Evolutionary conservation across 1,284 basidiomycete genomes (phyloP).

Genomic region (Cerioporus squamosus): DNA sequence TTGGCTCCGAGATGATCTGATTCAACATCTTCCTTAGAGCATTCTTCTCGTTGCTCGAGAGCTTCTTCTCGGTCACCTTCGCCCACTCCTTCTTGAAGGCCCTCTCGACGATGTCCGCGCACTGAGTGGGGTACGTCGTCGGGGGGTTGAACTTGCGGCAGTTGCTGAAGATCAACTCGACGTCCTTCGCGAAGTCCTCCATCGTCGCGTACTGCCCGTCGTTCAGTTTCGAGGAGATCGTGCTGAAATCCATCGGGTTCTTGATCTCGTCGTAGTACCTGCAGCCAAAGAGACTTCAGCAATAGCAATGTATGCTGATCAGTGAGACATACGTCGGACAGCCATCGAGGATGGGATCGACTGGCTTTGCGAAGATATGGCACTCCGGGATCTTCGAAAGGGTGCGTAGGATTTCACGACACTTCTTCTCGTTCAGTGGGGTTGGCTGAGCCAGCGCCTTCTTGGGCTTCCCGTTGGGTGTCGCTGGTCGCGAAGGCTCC

Average conservation of each 20-base stretch:
- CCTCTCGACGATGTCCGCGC: constrained; percentile 77
- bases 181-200: constrained; percentile 83
- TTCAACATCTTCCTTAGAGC: constrained; percentile 77
- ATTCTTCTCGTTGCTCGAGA: constrained; percentile 84
- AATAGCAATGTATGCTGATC: constrained; percentile 1
- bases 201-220: constrained; percentile 74
- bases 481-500: constrained; percentile 26
- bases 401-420: constrained; percentile 70
- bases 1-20: constrained; percentile 70
- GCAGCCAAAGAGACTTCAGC: constrained; percentile 11
- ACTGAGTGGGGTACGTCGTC: constrained; percentile 74
- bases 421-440: constrained; percentile 80
- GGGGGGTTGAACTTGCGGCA: constrained; percentile 90
- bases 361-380: constrained; percentile 82
- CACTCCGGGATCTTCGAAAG: constrained; percentile 75
- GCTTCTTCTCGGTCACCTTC: constrained; percentile 74
- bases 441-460: constrained; percentile 44
- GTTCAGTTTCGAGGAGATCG: constrained; percentile 77
- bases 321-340: constrained; percentile 78
- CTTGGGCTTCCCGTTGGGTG: constrained; percentile 44
- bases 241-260: constrained; percentile 94
- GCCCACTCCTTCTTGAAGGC: constrained; percentile 88
- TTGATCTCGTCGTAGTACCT: constrained; percentile 95
- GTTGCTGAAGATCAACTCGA: constrained; percentile 88
- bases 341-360: constrained; percentile 83